Evolutionary conservation across 1,284 basidiomycete genomes (phyloP).

Genomic region (Cutaneotrichosporon cavernicola): DNA sequence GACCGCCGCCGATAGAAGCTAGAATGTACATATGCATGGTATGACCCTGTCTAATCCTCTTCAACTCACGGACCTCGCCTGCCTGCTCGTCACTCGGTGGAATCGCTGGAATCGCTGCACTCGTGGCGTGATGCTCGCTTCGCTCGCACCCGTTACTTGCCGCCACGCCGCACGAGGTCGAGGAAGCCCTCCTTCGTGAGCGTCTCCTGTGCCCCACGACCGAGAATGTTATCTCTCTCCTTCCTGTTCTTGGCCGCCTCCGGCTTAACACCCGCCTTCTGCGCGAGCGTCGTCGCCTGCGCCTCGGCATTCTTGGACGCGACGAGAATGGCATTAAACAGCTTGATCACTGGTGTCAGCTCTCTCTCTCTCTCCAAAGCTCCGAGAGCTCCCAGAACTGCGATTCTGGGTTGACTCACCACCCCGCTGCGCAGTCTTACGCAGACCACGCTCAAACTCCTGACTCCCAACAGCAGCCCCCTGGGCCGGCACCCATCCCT

Average conservation of each 20-base stretch:
- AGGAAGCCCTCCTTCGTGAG: slow-evolving; percentile 55
- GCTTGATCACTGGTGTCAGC: slow-evolving; percentile 49
- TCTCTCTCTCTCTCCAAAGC: neutral
- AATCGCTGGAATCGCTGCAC: neutral
- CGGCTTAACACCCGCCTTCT: slow-evolving; percentile 45
- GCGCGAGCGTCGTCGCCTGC: slow-evolving; percentile 27
- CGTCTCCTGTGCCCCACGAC: slow-evolving; percentile 46
- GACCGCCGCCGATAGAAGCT: slow-evolving; percentile 3
- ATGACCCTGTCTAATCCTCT: neutral
- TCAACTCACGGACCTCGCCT: neutral
- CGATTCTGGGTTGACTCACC: slow-evolving; percentile 40
- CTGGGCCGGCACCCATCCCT: slow-evolving; percentile 45
- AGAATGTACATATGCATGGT: slow-evolving; percentile 9
- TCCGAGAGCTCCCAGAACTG: too few species aligned
- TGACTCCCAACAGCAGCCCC: slow-evolving; percentile 40
- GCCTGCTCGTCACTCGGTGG: neutral
- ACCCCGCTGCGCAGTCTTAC: slow-evolving; percentile 54
- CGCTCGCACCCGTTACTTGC: slow-evolving; percentile 5
- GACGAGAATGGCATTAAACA: slow-evolving; percentile 55
- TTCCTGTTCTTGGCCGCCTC: slow-evolving; percentile 40
- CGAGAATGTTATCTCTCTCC: slow-evolving; percentile 54
- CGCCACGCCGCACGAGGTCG: slow-evolving; percentile 47
- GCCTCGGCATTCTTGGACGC: slow-evolving; percentile 47
- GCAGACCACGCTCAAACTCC: slow-evolving; percentile 53
- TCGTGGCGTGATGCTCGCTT: neutral